Conservation (phyloP, 1,284 basidiomycete genomes). For the Lentinula novae-zelandiae region DNA sequence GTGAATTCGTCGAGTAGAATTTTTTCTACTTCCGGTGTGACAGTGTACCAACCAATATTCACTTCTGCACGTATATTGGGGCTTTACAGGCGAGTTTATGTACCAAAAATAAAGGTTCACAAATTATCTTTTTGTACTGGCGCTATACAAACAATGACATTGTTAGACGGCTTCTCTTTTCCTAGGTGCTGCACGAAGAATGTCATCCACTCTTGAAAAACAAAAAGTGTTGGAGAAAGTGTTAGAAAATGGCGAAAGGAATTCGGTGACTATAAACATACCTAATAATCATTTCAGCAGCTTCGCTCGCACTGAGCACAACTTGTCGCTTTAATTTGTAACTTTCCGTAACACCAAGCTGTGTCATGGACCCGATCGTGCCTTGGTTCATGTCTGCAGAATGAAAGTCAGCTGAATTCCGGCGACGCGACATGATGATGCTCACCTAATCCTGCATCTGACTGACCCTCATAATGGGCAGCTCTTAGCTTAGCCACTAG, state of each 20-base stretch:
- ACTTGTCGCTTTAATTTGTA: slow-evolving; percentile 98
- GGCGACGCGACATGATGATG: slow-evolving; percentile 14
- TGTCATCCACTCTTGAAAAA: slow-evolving; percentile 58
- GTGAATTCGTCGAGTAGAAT: too few relatives aligned
- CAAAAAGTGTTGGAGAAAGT: slow-evolving; percentile 8
- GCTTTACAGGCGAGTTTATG: too few relatives aligned
- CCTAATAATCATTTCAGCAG: slow-evolving; percentile 98
- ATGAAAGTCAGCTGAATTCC: slow-evolving; percentile 5
- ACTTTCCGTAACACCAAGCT: slow-evolving; percentile 90
- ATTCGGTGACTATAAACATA: slow-evolving; percentile 34
- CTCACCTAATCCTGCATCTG: slow-evolving; percentile 83
- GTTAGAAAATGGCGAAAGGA: too few relatives aligned
- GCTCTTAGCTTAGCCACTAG: slow-evolving; percentile 88
- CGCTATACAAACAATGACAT: not conserved
- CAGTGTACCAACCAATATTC: too few relatives aligned
- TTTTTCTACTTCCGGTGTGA: too few relatives aligned
- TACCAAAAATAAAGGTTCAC: too few relatives aligned
- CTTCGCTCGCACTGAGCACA: slow-evolving; percentile 91
- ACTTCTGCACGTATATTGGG: too few relatives aligned
- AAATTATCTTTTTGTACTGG: too few relatives aligned
- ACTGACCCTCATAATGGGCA: slow-evolving; percentile 89
- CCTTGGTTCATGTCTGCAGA: slow-evolving; percentile 83
- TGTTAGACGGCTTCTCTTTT: slow-evolving; percentile 59
- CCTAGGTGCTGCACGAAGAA: slow-evolving; percentile 61
- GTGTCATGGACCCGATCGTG: slow-evolving; percentile 82